Conservation (phyloP, 208 protist genomes). For the Leishmania aethiopica region DNA sequence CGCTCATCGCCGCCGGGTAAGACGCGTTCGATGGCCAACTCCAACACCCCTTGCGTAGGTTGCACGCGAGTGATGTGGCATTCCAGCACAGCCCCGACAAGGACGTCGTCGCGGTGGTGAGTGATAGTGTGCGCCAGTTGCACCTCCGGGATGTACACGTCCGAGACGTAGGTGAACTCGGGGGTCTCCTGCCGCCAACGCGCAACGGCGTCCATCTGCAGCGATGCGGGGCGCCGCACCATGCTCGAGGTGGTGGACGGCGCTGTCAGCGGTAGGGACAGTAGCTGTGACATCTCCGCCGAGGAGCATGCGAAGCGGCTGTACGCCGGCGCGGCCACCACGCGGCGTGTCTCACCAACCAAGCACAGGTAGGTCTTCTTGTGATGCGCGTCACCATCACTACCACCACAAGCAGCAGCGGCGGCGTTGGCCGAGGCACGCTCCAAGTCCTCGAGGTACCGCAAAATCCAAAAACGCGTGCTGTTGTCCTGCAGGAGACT, state of each 20-base stretch:
- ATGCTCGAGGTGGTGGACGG: neutral
- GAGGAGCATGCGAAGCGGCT: conserved; percentile 28
- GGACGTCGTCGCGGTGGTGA: conserved; percentile 60
- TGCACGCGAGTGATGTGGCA: conserved; percentile 62
- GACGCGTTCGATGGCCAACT: conserved; percentile 56
- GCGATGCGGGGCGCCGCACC: conserved; percentile 8
- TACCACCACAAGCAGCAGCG: neutral
- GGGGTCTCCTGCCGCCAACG: conserved; percentile 14
- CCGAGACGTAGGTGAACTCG: conserved; percentile 63
- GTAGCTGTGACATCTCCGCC: conserved; percentile 14
- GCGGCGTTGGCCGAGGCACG: neutral
- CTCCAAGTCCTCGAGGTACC: conserved; percentile 57
- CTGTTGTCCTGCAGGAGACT: conserved; percentile 85
- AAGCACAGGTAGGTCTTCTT: conserved; percentile 58
- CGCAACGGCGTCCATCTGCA: conserved; percentile 7
- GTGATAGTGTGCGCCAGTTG: conserved; percentile 75
- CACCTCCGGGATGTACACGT: conserved; percentile 83
- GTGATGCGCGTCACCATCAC: conserved; percentile 9
- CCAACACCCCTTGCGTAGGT: conserved; percentile 71
- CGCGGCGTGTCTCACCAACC: conserved; percentile 69
- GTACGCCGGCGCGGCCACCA: conserved; percentile 73
- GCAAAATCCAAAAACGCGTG: conserved; percentile 78
- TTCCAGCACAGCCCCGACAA: conserved; percentile 75
- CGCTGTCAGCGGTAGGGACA: neutral
- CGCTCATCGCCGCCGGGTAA: conserved; percentile 64